These are phyloP conservation scores for Fraxinus americana DNA, from an alignment of 257 asterid genomes.

Conservation along the genomic window DNA sequence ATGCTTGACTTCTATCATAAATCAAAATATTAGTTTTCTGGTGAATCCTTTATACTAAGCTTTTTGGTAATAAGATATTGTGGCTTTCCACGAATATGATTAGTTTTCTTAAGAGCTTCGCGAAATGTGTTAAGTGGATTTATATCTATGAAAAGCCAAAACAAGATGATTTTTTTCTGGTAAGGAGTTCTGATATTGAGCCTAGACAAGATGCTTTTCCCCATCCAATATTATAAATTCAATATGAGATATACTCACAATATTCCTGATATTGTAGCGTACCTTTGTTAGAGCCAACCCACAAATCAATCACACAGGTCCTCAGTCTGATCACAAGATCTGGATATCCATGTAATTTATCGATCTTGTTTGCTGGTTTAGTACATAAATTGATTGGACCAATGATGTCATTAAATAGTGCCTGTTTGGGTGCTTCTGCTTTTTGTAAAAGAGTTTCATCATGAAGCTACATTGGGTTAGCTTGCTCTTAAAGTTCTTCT, in stretches of 20 bases:
- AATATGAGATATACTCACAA: not conserved
- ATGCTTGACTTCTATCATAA: constrained; percentile 5
- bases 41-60: not conserved
- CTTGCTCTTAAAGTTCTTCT: too few relatives aligned
- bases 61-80: not conserved
- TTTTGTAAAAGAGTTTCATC: too few relatives aligned
- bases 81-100: not conserved
- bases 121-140: not conserved
- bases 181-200: not conserved
- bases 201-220: not conserved
- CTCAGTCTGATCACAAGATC: not conserved
- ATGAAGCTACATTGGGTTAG: too few relatives aligned
- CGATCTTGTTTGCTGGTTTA: not conserved
- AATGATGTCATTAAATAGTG: not conserved
- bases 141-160: constrained; percentile 2
- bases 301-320: not conserved
- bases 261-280: not conserved
- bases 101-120: not conserved
- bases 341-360: not conserved
- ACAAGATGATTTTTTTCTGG: not conserved
- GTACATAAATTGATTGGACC: not conserved
- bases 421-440: too few relatives aligned
- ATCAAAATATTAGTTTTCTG: constrained; percentile 3
- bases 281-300: not conserved
- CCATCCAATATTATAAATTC: not conserved